Evolutionary conservation across 176 grass and related monocot species (phyloP).

Genomic region (Carex littledalei): DNA sequence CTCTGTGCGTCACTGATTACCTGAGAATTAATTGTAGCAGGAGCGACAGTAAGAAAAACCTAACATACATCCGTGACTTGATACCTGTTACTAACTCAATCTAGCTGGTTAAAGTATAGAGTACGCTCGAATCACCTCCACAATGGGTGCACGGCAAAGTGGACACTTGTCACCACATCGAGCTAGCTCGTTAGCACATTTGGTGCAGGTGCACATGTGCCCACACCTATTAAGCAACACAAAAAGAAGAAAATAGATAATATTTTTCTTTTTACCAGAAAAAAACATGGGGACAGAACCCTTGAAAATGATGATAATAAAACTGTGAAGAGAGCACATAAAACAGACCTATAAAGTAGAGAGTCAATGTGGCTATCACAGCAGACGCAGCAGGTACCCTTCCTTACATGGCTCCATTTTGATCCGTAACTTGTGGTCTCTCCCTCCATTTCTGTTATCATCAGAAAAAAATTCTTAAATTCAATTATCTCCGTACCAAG

Average conservation of each 20-base stretch:
- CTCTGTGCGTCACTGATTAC: background rate
- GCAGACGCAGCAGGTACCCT: constrained; percentile 81
- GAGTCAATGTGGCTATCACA: constrained; percentile 84
- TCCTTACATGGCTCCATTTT: constrained; percentile 64
- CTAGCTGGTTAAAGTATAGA: constrained; percentile 48
- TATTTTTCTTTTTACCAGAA: background rate
- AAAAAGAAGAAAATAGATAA: background rate
- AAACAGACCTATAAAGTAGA: constrained; percentile 71
- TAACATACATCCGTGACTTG: constrained; percentile 10
- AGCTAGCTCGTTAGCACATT: constrained; percentile 62
- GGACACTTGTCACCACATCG: constrained; percentile 62
- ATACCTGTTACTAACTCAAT: constrained; percentile 5
- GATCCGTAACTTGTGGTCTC: constrained; percentile 32
- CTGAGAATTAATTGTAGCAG: constrained; percentile 7
- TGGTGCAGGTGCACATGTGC: constrained; percentile 87
- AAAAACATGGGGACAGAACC: background rate
- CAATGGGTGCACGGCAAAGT: constrained; percentile 77
- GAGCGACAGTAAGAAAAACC: background rate
- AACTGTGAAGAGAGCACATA: background rate
- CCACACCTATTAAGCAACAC: constrained; percentile 46
- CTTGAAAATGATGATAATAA: background rate
- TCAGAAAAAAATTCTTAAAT: background rate
- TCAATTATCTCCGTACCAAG: background rate
- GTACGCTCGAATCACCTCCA: constrained; percentile 77
- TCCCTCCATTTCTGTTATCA: constrained; percentile 11